Percentiles rank a stretch among this genome's conserved stretches.
Conservation (phyloP, 2,329 filamentous ascomycete genomes). For the Penicillium sp. region DNA sequence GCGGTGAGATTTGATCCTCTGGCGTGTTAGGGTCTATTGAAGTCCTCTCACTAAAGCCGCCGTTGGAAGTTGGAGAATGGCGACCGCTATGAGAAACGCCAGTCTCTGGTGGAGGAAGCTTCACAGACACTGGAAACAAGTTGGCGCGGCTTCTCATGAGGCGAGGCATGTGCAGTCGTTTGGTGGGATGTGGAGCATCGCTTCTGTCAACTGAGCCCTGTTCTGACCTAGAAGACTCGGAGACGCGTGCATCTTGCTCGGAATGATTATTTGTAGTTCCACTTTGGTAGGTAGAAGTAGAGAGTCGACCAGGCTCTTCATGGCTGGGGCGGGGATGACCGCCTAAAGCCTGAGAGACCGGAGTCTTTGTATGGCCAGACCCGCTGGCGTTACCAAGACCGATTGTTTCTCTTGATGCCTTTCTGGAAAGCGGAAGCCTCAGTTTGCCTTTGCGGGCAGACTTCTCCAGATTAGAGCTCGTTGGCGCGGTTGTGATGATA, state of each 20-base stretch:
- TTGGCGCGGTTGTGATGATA: constrained; percentile 91
- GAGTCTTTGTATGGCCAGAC: not conserved
- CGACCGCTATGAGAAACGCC: constrained; percentile 22
- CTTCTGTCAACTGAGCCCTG: constrained; percentile 71
- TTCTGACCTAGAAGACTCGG: constrained; percentile 88
- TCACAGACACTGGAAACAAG: constrained; percentile 85
- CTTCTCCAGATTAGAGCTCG: constrained; percentile 56
- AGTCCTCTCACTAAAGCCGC: constrained; percentile 10
- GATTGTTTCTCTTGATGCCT: constrained; percentile 29
- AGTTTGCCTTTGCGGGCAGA: constrained; percentile 38
- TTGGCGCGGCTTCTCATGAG: constrained; percentile 71
- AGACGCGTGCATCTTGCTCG: constrained; percentile 62
- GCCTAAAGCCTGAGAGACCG: constrained; percentile 6
- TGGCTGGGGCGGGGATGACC: constrained; percentile 52
- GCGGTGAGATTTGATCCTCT: constrained; percentile 35
- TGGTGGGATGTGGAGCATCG: constrained; percentile 60
- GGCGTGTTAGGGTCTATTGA: constrained; percentile 25
- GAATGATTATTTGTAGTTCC: constrained; percentile 57
- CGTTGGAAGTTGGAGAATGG: constrained; percentile 10
- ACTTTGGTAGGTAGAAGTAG: constrained; percentile 42
- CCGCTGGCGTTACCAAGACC: constrained; percentile 17
- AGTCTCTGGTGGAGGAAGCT: constrained; percentile 50
- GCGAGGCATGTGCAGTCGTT: constrained; percentile 73
- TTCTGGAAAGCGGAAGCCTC: constrained; percentile 36
- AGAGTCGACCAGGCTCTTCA: constrained; percentile 57